Evolutionary conservation across 192 early-diverging fungal species (phyloP).

Genomic region (Diversispora epigaea): DNA sequence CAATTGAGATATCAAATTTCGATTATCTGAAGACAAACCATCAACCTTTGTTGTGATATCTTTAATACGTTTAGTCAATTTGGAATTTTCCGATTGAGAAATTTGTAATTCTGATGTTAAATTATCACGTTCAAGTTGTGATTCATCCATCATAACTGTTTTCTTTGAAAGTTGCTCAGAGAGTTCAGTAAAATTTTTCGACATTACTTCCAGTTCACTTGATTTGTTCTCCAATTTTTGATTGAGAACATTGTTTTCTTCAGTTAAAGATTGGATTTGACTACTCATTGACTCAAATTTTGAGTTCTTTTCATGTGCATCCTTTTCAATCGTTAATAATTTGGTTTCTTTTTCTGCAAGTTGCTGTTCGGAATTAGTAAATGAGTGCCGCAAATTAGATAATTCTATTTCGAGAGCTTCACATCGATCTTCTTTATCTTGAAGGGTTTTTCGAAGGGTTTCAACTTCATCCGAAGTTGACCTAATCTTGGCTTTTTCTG

Average conservation of each 20-base stretch:
- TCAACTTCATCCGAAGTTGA: constrained; percentile 31
- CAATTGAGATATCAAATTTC: constrained; percentile 23
- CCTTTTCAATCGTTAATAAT: not conserved
- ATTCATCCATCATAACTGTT: not conserved
- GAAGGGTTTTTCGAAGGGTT: constrained; percentile 19
- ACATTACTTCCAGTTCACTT: not conserved
- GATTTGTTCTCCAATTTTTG: not conserved
- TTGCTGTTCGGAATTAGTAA: constrained; percentile 23
- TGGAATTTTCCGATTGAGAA: constrained; percentile 23
- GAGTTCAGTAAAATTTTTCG: constrained; percentile 1
- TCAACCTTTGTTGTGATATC: constrained; percentile 29
- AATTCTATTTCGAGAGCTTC: constrained; percentile 33
- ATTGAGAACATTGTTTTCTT: not conserved
- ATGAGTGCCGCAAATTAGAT: constrained; percentile 23
- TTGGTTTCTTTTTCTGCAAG: constrained; percentile 8
- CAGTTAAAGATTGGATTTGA: constrained; percentile 3
- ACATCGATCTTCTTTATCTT: constrained; percentile 33
- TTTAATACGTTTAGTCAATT: constrained; percentile 27
- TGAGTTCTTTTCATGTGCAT: not conserved
- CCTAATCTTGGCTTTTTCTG: constrained; percentile 28
- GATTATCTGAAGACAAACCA: constrained; percentile 24
- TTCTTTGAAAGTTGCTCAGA: not conserved
- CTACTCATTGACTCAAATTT: constrained; percentile 7
- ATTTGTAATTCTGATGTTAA: constrained; percentile 18
- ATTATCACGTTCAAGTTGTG: constrained; percentile 16